These are phyloP conservation scores for Komagataella kurtzmanii DNA, from an alignment of 805 yeast species.

Conservation along the genomic window DNA sequence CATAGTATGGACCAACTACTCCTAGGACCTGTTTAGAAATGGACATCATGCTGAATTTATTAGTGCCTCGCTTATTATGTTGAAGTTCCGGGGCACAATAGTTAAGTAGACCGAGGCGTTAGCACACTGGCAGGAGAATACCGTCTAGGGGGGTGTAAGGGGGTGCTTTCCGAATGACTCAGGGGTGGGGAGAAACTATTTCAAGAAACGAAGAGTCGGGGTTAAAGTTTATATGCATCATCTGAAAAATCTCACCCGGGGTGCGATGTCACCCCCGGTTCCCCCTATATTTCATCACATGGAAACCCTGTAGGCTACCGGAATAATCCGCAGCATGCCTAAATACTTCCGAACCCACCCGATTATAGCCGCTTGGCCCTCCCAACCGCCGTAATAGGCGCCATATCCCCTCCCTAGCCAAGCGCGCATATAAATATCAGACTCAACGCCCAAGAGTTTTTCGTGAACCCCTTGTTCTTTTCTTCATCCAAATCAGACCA, in stretches of 20 bases:
- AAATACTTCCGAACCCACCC: not conserved
- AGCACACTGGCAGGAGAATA: not conserved
- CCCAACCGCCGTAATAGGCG: not conserved
- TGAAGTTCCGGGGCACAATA: too few species aligned
- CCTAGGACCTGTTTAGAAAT: not conserved
- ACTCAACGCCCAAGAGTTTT: not conserved
- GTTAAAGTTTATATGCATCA: not conserved
- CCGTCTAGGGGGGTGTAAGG: not conserved
- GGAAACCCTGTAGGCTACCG: not conserved
- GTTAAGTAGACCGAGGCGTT: not conserved
- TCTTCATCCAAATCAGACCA: conserved; percentile 63
- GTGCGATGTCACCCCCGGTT: not conserved
- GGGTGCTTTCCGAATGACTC: not conserved
- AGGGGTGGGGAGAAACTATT: not conserved
- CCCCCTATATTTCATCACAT: not conserved
- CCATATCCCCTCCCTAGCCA: not conserved
- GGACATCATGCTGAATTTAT: not conserved
- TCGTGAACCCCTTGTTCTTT: conserved; percentile 28
- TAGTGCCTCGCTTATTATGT: not conserved
- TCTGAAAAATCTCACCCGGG: not conserved
- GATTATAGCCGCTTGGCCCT: not conserved
- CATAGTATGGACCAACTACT: not conserved
- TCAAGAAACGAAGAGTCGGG: not conserved
- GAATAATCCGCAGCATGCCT: not conserved
- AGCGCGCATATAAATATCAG: not conserved